Conservation (phyloP, 495 filamentous ascomycete genomes). For the Lasiosphaeria ovina region DNA sequence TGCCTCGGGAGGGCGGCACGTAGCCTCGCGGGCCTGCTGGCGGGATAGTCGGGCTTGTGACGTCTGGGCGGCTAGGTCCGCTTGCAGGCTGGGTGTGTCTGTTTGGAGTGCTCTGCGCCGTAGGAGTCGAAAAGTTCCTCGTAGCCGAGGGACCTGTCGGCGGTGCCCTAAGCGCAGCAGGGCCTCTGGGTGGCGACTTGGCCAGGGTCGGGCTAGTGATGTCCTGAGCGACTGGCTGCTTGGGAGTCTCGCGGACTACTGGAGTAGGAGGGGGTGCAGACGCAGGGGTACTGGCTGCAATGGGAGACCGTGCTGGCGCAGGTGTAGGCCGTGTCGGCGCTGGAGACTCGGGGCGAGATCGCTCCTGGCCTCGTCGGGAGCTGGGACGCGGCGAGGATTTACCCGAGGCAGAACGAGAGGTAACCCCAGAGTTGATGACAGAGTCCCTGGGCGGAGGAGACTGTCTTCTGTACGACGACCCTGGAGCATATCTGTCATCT, state of each 20-base stretch:
- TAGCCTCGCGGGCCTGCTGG: conserved; percentile 50
- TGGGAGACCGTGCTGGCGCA: conserved; percentile 22
- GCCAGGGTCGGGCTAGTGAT: conserved; percentile 17
- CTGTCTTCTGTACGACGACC: conserved; percentile 36
- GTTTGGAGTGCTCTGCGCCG: conserved; percentile 29
- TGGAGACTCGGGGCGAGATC: conserved; percentile 41
- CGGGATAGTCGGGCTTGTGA: conserved; percentile 37
- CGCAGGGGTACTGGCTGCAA: conserved; percentile 21
- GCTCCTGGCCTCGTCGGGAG: conserved; percentile 39
- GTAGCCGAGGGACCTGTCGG: conserved; percentile 45
- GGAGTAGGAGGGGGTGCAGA: conserved; percentile 4
- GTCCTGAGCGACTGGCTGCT: conserved; percentile 26
- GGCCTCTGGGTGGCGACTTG: conserved; percentile 46
- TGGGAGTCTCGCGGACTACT: conserved; percentile 15
- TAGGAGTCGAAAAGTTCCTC: conserved; percentile 37
- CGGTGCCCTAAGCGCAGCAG: conserved; percentile 45
- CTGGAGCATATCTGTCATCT: conserved; percentile 34
- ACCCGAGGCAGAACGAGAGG: conserved; percentile 43
- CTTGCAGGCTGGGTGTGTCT: conserved; percentile 32
- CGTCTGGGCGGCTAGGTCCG: conserved; percentile 34
- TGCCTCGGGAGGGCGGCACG: conserved; percentile 35
- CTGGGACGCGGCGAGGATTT: conserved; percentile 44
- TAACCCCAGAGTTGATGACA: conserved; percentile 41
- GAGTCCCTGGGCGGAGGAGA: conserved; percentile 44
- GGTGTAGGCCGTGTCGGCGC: conserved; percentile 27